Base-by-base conservation (phyloP, 495 filamentous ascomycete genomes). In the Immersiella caudata region DNA sequence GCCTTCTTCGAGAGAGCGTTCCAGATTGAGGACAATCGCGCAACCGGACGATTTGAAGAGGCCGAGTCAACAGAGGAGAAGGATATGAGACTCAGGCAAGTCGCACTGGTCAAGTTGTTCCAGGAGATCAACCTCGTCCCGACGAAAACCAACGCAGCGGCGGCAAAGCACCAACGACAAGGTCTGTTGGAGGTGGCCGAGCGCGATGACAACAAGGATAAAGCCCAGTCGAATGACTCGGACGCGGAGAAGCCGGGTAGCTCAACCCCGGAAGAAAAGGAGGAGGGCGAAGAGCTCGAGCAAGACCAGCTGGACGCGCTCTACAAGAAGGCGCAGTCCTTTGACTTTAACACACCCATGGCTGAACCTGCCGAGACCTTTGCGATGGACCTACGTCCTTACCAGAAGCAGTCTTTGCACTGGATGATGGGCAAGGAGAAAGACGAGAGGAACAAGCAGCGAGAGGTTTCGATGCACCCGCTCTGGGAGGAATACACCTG, bases 401-500 rank as follows among this genome's bases (percentile, higher is more conserved):
- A 99, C 71, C 95, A 99, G 77, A 96, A 91, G 71, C 95, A 99
- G 78, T 92, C 96, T 7, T 80, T 99, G 22, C 82, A 97, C 74
- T 98, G 95, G 95, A 96, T 99, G 90, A 79, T 98, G 54, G 85
- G 88, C 6, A 99, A 99, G 73, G 95, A 99, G 78, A 93, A 86
- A 72, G 87, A 96, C 62, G 85, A 90, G 61, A 88, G 87, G 63
- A 81, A 85, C 20, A 81, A 83, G 18, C 79, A 85, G 27, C 87
- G 87, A 60, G 85, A 88, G 60, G 70, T 76, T 0, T 97, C 93
- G 1, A 97, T 99, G 93, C 93, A 99, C 80, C 95, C 95, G 12
- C 77, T 99, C 6, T 99, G 95, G 95, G 95, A 99, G 80, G 91
- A 98, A 78, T 99, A 98, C 67, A 70, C 72, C 16, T 99, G 93